Evolutionary conservation across 805 yeast species (phyloP).

Genomic region (Pachysolen tannophilus): DNA sequence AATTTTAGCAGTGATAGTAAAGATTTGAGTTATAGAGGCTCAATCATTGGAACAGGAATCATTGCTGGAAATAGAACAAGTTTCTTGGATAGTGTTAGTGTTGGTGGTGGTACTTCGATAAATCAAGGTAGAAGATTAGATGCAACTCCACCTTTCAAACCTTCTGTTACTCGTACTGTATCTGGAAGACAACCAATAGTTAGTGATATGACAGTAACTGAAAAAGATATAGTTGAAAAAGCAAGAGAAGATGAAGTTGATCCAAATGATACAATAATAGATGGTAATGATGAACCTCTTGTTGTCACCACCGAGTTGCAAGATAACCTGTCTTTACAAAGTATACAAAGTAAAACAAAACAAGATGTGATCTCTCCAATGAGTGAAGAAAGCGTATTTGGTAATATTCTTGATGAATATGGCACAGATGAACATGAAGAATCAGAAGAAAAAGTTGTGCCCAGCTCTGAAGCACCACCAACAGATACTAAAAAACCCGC

Average conservation of each 20-base stretch:
- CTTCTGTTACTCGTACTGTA: no score
- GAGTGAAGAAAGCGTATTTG: not conserved
- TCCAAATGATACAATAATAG: no score
- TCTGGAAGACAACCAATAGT: no score
- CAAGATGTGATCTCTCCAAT: slow-evolving; percentile 2
- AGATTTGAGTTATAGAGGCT: slow-evolving; percentile 4
- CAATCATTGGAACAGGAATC: slow-evolving; percentile 7
- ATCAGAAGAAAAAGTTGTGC: slow-evolving; percentile 11
- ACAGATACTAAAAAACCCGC: not conserved
- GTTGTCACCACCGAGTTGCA: no score
- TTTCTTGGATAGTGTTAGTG: slow-evolving; percentile 6
- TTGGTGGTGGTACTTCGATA: not conserved
- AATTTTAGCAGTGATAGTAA: no score
- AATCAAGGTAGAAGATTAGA: slow-evolving; percentile 6
- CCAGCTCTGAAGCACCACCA: not conserved
- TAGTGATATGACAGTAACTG: no score
- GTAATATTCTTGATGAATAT: slow-evolving; percentile 3
- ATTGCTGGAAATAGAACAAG: slow-evolving; percentile 7
- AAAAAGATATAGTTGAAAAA: no score
- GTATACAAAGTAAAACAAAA: no score
- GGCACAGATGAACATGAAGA: slow-evolving; percentile 8
- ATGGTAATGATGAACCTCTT: no score
- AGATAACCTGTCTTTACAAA: no score
- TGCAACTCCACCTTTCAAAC: no score
- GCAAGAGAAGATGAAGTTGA: no score